Conservation (phyloP, 164 flowering plant species). For the Kingdonia uniflora region DNA sequence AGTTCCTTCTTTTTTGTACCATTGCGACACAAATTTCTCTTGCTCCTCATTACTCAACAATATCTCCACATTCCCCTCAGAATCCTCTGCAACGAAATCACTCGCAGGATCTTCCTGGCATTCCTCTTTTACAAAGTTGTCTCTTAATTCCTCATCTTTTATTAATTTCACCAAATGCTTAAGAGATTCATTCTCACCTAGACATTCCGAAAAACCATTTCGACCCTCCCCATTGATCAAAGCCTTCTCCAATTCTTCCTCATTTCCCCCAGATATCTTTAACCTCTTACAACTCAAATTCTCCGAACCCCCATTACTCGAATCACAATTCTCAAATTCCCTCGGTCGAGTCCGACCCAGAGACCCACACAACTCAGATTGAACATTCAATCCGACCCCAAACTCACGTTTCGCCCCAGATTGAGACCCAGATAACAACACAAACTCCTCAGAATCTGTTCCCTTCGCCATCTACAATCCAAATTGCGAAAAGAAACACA, state of each 20-base stretch:
- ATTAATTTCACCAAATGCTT: too few relatives aligned
- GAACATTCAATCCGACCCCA: neutral
- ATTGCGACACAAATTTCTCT: too few relatives aligned
- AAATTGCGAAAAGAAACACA: too few relatives aligned
- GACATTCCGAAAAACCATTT: neutral
- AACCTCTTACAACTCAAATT: neutral
- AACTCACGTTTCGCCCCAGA: neutral
- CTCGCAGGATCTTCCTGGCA: too few relatives aligned
- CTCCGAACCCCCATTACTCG: neutral
- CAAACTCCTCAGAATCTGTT: neutral
- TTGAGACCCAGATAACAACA: neutral
- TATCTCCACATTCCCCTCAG: too few relatives aligned
- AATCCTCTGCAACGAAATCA: too few relatives aligned
- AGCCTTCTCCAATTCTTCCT: neutral
- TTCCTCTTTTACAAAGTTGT: too few relatives aligned
- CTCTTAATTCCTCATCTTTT: too few relatives aligned
- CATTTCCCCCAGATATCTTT: neutral
- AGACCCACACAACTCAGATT: neutral
- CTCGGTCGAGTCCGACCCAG: neutral
- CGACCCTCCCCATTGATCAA: neutral
- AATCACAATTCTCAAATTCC: neutral
- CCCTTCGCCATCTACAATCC: too few relatives aligned
- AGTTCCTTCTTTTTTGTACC: too few relatives aligned
- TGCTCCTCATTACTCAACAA: too few relatives aligned
- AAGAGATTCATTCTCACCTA: constrained; percentile 8